Percentiles rank a stretch among this genome's conserved stretches.
phyloP scores from a whole-genome alignment of 306 rosid species.

The Cyclanthera cordifolia region DNA sequence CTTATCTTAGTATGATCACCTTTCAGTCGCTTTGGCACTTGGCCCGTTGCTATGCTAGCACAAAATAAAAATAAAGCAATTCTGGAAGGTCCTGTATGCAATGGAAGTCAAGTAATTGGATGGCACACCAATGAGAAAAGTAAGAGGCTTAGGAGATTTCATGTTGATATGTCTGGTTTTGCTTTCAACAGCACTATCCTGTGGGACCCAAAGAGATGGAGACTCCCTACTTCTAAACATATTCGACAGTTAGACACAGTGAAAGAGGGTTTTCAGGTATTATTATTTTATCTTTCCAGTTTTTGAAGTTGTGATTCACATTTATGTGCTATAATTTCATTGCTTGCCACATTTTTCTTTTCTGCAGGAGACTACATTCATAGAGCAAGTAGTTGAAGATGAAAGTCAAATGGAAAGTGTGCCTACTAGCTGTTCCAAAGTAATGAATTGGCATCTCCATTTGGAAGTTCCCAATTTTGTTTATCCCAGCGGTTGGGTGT shows the following conservation, averaged over 20 bases:
- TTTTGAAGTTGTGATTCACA: not conserved
- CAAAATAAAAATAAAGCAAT: conserved; percentile 92
- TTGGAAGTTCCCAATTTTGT: conserved; percentile 35
- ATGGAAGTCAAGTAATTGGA: conserved; percentile 80
- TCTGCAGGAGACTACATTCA: conserved; percentile 82
- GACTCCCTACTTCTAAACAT: conserved; percentile 47
- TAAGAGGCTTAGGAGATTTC: conserved; percentile 81
- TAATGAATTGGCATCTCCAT: conserved; percentile 97
- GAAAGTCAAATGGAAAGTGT: conserved; percentile 87
- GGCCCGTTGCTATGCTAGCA: conserved; percentile 98
- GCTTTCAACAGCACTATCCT: conserved; percentile 92
- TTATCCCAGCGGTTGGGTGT: conserved; percentile 85
- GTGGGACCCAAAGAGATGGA: conserved; percentile 95
- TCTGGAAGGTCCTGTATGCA: conserved; percentile 95
- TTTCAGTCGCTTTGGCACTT: conserved; percentile 79
- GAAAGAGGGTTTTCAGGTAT: conserved; percentile 97
- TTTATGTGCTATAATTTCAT: conserved; percentile 10
- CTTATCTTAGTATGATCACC: conserved; percentile 21
- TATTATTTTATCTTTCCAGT: conserved; percentile 7
- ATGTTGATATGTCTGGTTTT: conserved; percentile 99
- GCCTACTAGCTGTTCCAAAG: conserved; percentile 49
- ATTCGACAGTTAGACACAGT: conserved; percentile 73
- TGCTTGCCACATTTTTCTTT: conserved; percentile 4
- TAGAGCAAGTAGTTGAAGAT: conserved; percentile 81
- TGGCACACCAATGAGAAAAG: conserved; percentile 98